These are phyloP conservation scores for Grosmannia huntii DNA, from an alignment of 2,329 filamentous ascomycete species.

Conservation along the genomic window DNA sequence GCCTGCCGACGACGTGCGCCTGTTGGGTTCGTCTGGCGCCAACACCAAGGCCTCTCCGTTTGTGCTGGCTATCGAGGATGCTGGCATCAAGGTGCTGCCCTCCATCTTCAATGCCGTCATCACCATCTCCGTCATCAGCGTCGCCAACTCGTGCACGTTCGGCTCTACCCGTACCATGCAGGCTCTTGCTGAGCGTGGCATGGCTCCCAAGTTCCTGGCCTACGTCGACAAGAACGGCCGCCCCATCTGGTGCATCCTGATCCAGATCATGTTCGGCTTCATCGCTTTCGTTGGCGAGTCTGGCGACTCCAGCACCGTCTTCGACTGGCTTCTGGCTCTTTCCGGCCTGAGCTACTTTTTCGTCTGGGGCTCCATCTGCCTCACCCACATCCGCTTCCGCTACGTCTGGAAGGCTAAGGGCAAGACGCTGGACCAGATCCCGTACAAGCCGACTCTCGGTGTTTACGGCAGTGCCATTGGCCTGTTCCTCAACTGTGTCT, in stretches of 20 bases:
- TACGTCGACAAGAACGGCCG: conserved; percentile 51
- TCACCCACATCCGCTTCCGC: conserved; percentile 54
- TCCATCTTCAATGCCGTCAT: conserved; percentile 42
- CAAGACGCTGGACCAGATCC: conserved; percentile 34
- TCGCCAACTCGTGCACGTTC: conserved; percentile 38
- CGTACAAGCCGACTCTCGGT: conserved; percentile 37
- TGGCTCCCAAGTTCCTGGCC: conserved; percentile 42
- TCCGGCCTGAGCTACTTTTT: conserved; percentile 63
- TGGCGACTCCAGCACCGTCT: conserved; percentile 29
- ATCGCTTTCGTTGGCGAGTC: conserved; percentile 45
- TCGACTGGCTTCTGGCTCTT: conserved; percentile 56
- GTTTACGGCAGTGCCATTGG: conserved; percentile 58
- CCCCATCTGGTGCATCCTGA: conserved; percentile 39
- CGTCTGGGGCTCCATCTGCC: conserved; percentile 59
- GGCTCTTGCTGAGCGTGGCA: conserved; percentile 32
- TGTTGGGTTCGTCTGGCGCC: conserved; percentile 24
- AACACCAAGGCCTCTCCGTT: conserved; percentile 36
- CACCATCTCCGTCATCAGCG: conserved; percentile 36
- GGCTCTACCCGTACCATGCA: conserved; percentile 38
- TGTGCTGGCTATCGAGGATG: conserved; percentile 36
- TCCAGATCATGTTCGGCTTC: conserved; percentile 44
- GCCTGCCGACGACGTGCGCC: conserved; percentile 26
- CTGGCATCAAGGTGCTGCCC: conserved; percentile 34
- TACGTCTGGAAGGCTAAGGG: conserved; percentile 47
- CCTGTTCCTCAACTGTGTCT: conserved; percentile 50